Evolutionary conservation across 1,284 basidiomycete species (phyloP), one percentile per base, ranked within the genome.

Genomic region (Melampsora americana): DNA sequence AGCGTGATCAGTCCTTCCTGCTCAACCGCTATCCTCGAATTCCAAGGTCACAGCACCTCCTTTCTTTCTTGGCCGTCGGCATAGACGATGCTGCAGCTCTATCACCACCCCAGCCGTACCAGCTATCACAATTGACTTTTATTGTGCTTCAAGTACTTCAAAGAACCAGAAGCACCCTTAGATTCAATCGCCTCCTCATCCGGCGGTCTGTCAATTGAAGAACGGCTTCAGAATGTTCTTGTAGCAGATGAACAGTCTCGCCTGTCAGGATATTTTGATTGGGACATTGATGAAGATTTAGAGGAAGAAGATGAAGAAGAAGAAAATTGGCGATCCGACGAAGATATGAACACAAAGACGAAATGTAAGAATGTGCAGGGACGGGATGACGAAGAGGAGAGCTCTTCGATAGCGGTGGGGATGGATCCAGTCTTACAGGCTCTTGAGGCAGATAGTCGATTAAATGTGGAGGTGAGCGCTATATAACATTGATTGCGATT

Each of bases 371-470:
- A 11, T 28, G 39, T 23, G 35, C 7, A 12, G 18, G 35, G 18
- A 11, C 61, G 20, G 7, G 42, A 44, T 14, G 11, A 14, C 1
- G 53, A 56, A 7, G 53, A 23, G 53, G 28, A 14, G 11, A 32
- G 20, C 30, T 48, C 26, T 20, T 39, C 35, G 6, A 23, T 11
- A 48, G 35, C 66, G 18, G n/a, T 28, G 26, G 30, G n/a, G 2
- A 56, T 69, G 67, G 67, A 69, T 42, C 50, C 67, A 26, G 67
- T 69, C 50, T 32, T 69, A 30, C 35, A 50, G 18, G 67, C 50
- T 23, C 30, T 69, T n/a, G 67, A 69, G 28, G 67, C 67, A 11
- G 59, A 69, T 12, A 69, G 67, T 39, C 46, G 67, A 48, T 59
- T 69, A 20, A 69, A 69, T 59, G 67, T 69, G 18, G 50, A 69